A percentile compares a stretch with the other conserved stretches of the same genome.
Conservation (phyloP, 164 flowering plant species). For the Magnolia changhungtana region DNA sequence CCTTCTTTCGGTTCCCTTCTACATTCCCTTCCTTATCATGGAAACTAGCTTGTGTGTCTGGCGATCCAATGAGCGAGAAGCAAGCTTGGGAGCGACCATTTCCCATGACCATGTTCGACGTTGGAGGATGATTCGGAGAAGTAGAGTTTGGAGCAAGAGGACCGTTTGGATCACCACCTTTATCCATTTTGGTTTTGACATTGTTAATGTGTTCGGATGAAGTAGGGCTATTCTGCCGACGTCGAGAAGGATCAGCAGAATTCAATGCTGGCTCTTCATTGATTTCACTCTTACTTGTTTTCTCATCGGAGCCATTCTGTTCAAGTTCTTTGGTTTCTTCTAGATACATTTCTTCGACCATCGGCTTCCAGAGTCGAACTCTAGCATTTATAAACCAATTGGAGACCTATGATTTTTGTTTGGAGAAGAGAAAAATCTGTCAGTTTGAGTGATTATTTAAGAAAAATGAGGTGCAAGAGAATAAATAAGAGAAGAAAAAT, state of each 20-base stretch:
- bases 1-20: constrained; percentile 63
- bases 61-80: constrained; percentile 53
- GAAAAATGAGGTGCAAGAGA: too few relatives aligned
- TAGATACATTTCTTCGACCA: constrained; percentile 97
- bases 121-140: constrained; percentile 19
- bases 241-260: constrained; percentile 20
- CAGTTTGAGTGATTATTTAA: too few relatives aligned
- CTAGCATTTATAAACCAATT: constrained; percentile 99
- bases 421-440: constrained; percentile 10
- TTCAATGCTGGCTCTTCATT: constrained; percentile 47
- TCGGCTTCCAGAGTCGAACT: constrained; percentile 98
- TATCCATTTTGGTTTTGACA: constrained; percentile 12
- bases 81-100: constrained; percentile 38
- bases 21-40: constrained; percentile 40
- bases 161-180: not conserved
- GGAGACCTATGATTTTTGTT: constrained; percentile 53
- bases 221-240: constrained; percentile 31
- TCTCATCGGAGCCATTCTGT: constrained; percentile 48
- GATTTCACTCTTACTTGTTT: constrained; percentile 42
- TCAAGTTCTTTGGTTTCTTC: constrained; percentile 84
- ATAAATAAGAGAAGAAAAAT: too few relatives aligned
- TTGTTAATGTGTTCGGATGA: constrained; percentile 26
- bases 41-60: constrained; percentile 27
- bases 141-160: constrained; percentile 24
- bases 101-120: constrained; percentile 33